Conservation (phyloP, 2,329 filamentous ascomycete species). For the Dactylellina leptospora region DNA sequence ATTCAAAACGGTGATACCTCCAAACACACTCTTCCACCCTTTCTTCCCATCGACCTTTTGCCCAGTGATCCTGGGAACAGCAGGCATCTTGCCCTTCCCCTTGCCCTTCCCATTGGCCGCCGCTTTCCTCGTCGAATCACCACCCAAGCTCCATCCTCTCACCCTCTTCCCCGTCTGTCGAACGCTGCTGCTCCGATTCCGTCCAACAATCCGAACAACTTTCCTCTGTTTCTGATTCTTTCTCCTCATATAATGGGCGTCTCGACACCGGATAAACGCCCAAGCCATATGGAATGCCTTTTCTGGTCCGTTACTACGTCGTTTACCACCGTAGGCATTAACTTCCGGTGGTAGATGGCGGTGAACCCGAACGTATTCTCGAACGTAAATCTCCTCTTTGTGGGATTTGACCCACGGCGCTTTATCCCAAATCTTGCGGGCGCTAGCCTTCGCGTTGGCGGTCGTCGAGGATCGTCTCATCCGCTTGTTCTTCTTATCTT, state of each 20-base stretch:
- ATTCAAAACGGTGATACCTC: conserved; percentile 17
- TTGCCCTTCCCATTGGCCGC: conserved; percentile 1
- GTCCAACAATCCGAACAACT: conserved; percentile 22
- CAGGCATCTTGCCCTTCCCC: conserved; percentile 34
- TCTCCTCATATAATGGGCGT: conserved; percentile 45
- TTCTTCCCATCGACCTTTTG: conserved; percentile 3
- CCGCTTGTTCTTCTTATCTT: conserved; percentile 29
- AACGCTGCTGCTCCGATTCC: conserved; percentile 43
- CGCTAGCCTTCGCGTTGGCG: conserved; percentile 12
- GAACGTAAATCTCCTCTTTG: conserved; percentile 34
- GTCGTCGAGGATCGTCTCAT: conserved; percentile 8
- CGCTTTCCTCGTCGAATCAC: conserved; percentile 8
- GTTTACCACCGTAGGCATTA: conserved; percentile 29
- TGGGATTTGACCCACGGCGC: conserved; percentile 41
- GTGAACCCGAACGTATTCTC: conserved; percentile 49
- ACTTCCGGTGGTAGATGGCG: conserved; percentile 49
- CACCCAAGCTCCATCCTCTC: conserved; percentile 42
- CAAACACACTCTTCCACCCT: conserved; percentile 33
- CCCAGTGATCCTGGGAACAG: not conserved
- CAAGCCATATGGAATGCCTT: conserved; percentile 52
- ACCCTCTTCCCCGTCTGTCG: conserved; percentile 46
- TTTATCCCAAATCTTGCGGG: conserved; percentile 42
- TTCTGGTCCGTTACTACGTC: conserved; percentile 48
- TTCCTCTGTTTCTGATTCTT: conserved; percentile 39
- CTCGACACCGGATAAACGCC: conserved; percentile 47